Evolutionary conservation across 2,329 filamentous ascomycete genomes (phyloP), one percentile per base, ranked within the genome.

Genomic region (Aspergillus amoenus): DNA sequence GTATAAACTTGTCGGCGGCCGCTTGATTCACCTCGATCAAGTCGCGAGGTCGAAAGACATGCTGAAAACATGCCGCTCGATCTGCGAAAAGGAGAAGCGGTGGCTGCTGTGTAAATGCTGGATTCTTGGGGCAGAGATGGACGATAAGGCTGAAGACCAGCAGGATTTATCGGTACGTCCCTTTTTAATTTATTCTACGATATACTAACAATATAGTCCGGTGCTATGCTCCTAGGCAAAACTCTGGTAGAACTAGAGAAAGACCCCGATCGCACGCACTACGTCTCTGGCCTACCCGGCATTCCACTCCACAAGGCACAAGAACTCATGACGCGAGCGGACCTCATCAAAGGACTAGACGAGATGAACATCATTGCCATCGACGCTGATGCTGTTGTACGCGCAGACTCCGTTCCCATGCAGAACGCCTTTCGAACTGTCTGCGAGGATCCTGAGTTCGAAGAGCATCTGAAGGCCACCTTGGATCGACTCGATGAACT

Each of bases 61-160:
- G 90, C 73, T 93, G 15, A 78, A 77, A 22, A 91, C 88, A 30
- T 96, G 93, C 72, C 78, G 93, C 34, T 74, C 82, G n/a, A 91
- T 93, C 62, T 88, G 84, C 66, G 78, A 84, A 39, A 83, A 81
- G 41, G 89, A 93, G 69, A 90, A 89, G 70, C 87, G 85, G 0
- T 93, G 89, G 89, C 87, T 92, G 65, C 74, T 92, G 17, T 92
- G 90, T 73, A 86, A 89, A 68, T 91, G 88, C 69, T 89, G 88
- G 79, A 89, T 92, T 51, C 80, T 93, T 1, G 89, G 89, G n/a
- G 79, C 77, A 57, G 86, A 88, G 61, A 92, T 89, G 88, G 94
- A 97, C 64, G 94, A 97, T 74, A 95, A 99, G 70, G 94, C 97
- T 64, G 97, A 97, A 88, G 91, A 97, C 69, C 91, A 97, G 74